Base-by-base conservation (phyloP, 2,329 filamentous ascomycete species). In the Didymella pinodella region DNA sequence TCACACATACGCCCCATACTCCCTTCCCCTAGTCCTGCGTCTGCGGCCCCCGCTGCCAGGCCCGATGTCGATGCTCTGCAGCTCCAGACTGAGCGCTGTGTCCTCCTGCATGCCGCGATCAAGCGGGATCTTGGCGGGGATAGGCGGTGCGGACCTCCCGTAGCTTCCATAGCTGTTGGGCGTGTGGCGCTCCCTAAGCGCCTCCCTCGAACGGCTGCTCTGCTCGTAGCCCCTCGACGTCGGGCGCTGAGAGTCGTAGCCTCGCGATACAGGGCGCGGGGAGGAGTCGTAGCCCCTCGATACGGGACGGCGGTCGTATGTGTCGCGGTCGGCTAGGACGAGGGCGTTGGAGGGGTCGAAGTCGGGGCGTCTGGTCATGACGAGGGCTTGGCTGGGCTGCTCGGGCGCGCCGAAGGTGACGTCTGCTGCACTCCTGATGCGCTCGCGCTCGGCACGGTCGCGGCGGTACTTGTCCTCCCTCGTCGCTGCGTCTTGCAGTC, bases 71-170 rank as follows among this genome's bases (percentile, higher is more conserved):
- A 82, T 81, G 63, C 73, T 78, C 61, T 76, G 87, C 82, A 93
- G 85, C 77, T 93, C 90, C 63, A 91, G 82, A 76, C 90, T 84
- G 51, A 93, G 77, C 20, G 88, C 86, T 75, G 83, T 82, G 56
- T 83, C 83, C 26, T 77, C 75, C 50, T 57, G 54, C 31, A 63
- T 46, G 0, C 62, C 61, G 38, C 59, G 47, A 7, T 67, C 71
- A 22, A 90, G 75, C 1, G 89, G 88, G 8, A 91, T 80, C 77
- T 92, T 92, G n/a, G 88, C 88, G 3, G 90, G 89, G 48, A 91
- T 83, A 0, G 87, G 86, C 12, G 89, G 89, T 0, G 79, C 81
- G 5, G 28, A 25, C 25, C 18, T 7, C 41, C 46, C 28, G 22
- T 40, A 40, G 20, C 36, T 20, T 20, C n/a, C 36, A 8, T 40